Evolutionary conservation across 352 stramenopile genomes (phyloP).

Genomic region (Pythium sukuiense): DNA sequence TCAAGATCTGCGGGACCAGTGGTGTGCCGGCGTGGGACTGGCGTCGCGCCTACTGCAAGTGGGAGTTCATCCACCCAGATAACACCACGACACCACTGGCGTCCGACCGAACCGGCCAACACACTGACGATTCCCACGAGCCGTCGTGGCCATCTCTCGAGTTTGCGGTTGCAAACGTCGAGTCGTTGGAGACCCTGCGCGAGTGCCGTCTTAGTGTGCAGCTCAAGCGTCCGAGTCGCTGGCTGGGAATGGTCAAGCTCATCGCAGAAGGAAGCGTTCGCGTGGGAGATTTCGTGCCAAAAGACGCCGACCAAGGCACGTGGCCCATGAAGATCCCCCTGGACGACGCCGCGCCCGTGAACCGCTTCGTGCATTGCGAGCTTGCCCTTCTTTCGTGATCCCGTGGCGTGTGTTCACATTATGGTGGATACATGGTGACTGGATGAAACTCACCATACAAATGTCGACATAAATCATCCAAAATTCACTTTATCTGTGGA

Average conservation of each 20-base stretch:
- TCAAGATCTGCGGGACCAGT: background rate
- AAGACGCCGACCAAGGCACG: background rate
- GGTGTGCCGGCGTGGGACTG: background rate
- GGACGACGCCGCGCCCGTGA: background rate
- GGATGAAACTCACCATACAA: too few relatives aligned
- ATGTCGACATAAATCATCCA: too few relatives aligned
- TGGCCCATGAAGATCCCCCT: background rate
- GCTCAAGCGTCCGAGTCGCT: constrained; percentile 22
- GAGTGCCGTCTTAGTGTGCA: constrained; percentile 7
- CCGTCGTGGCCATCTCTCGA: constrained; percentile 11
- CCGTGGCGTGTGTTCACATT: too few relatives aligned
- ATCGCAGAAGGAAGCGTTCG: background rate
- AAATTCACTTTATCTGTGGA: too few relatives aligned
- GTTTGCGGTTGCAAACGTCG: constrained; percentile 10
- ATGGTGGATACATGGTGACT: too few relatives aligned
- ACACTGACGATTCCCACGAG: background rate
- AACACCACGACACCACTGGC: background rate
- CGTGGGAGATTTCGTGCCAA: background rate
- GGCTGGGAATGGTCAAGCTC: constrained; percentile 19
- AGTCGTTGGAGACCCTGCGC: constrained; percentile 15
- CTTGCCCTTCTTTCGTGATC: background rate
- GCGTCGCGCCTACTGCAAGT: background rate
- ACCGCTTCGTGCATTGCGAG: background rate
- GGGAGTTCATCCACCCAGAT: background rate
- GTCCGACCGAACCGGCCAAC: background rate